Evolutionary conservation across 129 eudicot genomes (phyloP), one percentile per base, ranked within the genome.

Genomic region (Gnaphalium uliginosum): DNA sequence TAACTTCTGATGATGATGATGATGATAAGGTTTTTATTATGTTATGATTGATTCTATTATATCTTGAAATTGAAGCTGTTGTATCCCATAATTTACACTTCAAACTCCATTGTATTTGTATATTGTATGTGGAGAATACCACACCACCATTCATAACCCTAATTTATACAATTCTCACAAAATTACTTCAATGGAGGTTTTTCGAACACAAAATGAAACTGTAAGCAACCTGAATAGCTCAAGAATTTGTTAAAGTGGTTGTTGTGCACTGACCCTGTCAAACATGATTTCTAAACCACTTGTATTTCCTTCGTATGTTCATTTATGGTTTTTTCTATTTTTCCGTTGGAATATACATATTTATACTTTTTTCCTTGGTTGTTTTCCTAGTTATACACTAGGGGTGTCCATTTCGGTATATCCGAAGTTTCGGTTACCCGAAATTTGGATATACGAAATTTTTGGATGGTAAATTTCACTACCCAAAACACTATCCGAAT

Each of bases 91-190:
- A 25, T 39, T 22, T 62, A 26, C 19, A 19, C 32, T 58, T 77
- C 3, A 77, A 58, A 58, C 64, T 63, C 77, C 61, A 70, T 70
- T 71, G 71, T 27, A 46, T 53, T 70, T 71, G 71, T 27, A 46
- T 53, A 8, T 43, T 13, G 24, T 62, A 68, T 41, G 82, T 63
- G 71, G 65, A 69, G 70, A 78, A 70, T 66, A 78, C 76, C 43
- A 68, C 33, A 75, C 64, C 60, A 18, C 81, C 75, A 78, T 78
- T 78, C 82, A 78, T 78, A 78, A 60, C 76, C 81, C 76, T 78
- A 78, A 56, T 10, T 56, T 2, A 5, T 35, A 57, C 61, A 24
- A 35, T 60, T 14, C 54, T 24, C 25, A 22, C 51, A 58, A 32
- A 59, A 58, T 15, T 72, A 59, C 6, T 22, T n/a, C 67, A 33